Conservation (phyloP, 257 asterid species). For the Solanum medicagineum region DNA sequence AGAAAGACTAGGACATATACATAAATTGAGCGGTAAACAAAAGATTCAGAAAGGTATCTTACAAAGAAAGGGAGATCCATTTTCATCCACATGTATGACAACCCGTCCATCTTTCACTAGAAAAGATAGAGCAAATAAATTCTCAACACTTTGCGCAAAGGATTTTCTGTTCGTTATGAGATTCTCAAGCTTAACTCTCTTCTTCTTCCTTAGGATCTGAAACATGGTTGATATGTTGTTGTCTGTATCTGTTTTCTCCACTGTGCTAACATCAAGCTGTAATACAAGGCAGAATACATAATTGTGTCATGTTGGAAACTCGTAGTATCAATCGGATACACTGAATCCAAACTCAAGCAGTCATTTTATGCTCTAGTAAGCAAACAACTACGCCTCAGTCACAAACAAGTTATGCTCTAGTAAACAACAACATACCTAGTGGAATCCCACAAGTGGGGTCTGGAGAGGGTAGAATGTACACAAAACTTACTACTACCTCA, state of each 20-base stretch:
- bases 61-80: constrained; percentile 38
- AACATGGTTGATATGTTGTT: constrained; percentile 27
- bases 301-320: not conserved
- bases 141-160: constrained; percentile 50
- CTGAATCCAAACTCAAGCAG: not conserved
- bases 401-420: not conserved
- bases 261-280: constrained; percentile 20
- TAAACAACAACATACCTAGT: too few relatives aligned
- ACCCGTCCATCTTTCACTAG: constrained; percentile 50
- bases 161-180: constrained; percentile 31
- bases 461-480: too few relatives aligned
- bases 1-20: not conserved
- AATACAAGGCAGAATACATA: not conserved
- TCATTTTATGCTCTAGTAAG: not conserved
- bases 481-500: too few relatives aligned
- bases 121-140: constrained; percentile 49
- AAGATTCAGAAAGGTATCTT: not conserved
- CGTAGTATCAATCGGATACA: not conserved
- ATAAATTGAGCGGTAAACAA: not conserved
- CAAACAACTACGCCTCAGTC: not conserved
- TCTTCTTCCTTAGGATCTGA: constrained; percentile 19
- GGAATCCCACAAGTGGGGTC: too few relatives aligned
- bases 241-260: constrained; percentile 22
- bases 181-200: constrained; percentile 24
- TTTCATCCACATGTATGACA: constrained; percentile 18